These are phyloP conservation scores for Lentinula detonsa DNA, from an alignment of 768 basidiomycete genomes.

Conservation along the genomic window DNA sequence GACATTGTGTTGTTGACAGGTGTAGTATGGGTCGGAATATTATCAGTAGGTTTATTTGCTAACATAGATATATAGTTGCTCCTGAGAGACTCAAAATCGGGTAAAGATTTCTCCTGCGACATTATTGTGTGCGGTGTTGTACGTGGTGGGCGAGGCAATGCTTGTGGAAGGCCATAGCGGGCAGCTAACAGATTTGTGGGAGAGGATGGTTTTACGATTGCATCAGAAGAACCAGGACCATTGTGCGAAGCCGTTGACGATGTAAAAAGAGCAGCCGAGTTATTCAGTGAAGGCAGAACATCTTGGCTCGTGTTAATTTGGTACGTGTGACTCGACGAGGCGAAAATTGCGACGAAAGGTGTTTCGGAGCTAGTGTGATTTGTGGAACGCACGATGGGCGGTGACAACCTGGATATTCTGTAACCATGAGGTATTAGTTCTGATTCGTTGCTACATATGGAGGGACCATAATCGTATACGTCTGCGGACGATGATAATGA, in stretches of 20 bases:
- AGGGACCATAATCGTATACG: neutral
- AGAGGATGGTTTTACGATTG: slow-evolving; percentile 57
- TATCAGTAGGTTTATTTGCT: slow-evolving; percentile 38
- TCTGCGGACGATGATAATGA: neutral
- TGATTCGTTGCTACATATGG: slow-evolving; percentile 1
- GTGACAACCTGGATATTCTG: slow-evolving; percentile 48
- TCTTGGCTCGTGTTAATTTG: slow-evolving; percentile 38
- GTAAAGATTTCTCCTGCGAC: slow-evolving; percentile 19
- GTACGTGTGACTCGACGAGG: slow-evolving; percentile 28
- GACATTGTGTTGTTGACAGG: slow-evolving; percentile 22
- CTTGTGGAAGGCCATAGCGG: slow-evolving; percentile 76
- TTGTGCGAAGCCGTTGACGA: slow-evolving; percentile 34
- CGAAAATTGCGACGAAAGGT: slow-evolving; percentile 43
- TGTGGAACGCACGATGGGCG: slow-evolving; percentile 30
- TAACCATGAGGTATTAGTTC: slow-evolving; percentile 22
- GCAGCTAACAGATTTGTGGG: slow-evolving; percentile 57
- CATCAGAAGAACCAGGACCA: slow-evolving; percentile 57
- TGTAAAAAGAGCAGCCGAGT: slow-evolving; percentile 31
- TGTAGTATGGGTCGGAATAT: slow-evolving; percentile 15
- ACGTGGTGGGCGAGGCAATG: slow-evolving; percentile 62
- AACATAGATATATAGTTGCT: slow-evolving; percentile 70
- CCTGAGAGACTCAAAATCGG: slow-evolving; percentile 46
- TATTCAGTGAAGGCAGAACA: slow-evolving; percentile 40
- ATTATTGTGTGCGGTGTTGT: slow-evolving; percentile 38
- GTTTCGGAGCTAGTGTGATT: slow-evolving; percentile 15